phyloP scores from a whole-genome alignment of 805 yeast genomes.

The Jamesozyma piceae region DNA sequence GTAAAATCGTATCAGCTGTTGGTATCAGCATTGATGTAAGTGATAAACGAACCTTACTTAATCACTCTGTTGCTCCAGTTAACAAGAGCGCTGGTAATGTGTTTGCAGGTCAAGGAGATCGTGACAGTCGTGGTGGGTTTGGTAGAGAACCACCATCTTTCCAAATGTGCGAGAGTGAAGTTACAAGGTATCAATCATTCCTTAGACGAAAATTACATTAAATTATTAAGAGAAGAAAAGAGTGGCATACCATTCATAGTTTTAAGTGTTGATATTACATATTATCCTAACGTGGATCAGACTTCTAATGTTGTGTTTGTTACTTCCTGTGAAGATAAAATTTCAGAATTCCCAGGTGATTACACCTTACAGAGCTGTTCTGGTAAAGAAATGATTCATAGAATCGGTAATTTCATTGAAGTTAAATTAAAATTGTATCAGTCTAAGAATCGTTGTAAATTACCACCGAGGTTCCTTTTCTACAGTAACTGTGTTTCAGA shows the following conservation, averaged over 20 bases:
- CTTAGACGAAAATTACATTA: slow-evolving; percentile 6
- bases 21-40: slow-evolving; percentile 13
- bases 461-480: slow-evolving; percentile 17
- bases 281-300: slow-evolving; percentile 20
- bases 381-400: slow-evolving; percentile 16
- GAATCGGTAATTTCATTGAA: slow-evolving; percentile 11
- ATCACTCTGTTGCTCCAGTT: slow-evolving; percentile 11
- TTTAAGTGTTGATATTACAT: slow-evolving; percentile 21
- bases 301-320: slow-evolving; percentile 17
- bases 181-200: slow-evolving; percentile 16
- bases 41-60: slow-evolving; percentile 12
- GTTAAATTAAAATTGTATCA: slow-evolving; percentile 13
- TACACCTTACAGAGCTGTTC: slow-evolving; percentile 14
- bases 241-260: slow-evolving; percentile 15
- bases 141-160: too few species aligned
- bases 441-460: slow-evolving; percentile 14
- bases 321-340: slow-evolving; percentile 14
- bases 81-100: slow-evolving; percentile 6
- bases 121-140: slow-evolving; percentile 9
- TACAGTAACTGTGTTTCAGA: slow-evolving; percentile 23
- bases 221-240: slow-evolving; percentile 10
- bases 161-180: slow-evolving; percentile 13
- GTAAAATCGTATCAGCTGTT: slow-evolving; percentile 10
- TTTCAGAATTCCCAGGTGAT: slow-evolving; percentile 20
- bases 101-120: slow-evolving; percentile 8